phyloP scores from a whole-genome alignment of 169 alveolate genomes.

The Cryptosporidium tyzzeri region DNA sequence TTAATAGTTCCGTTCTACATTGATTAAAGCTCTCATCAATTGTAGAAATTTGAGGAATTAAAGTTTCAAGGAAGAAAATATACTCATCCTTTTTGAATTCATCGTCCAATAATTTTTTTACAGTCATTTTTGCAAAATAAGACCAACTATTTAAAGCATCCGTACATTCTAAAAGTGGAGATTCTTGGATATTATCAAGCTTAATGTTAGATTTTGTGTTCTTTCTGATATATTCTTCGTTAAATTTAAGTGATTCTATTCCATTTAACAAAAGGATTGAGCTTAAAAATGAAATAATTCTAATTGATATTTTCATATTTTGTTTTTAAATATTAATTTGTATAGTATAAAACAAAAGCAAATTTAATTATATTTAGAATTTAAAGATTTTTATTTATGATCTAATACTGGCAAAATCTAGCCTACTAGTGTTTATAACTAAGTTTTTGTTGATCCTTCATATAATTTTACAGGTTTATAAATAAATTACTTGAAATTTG shows the following conservation, averaged over 20 bases:
- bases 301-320: neutral
- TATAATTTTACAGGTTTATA: too few relatives aligned
- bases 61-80: neutral
- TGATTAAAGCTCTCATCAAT: conserved; percentile 9
- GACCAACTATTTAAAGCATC: conserved; percentile 50
- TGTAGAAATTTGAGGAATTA: conserved; percentile 16
- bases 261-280: neutral
- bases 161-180: conserved; percentile 35
- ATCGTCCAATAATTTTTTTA: conserved; percentile 7
- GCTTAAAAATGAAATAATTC: neutral
- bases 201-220: neutral
- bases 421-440: neutral
- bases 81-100: neutral
- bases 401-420: neutral
- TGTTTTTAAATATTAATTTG: neutral
- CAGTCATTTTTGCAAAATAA: conserved; percentile 10
- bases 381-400: neutral
- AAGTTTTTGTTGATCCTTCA: too few relatives aligned
- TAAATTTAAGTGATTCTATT: neutral
- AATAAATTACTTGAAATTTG: neutral
- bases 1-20: conserved; percentile 17
- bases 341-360: neutral
- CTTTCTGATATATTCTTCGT: neutral
- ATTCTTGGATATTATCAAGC: neutral
- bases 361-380: neutral